Conservation (phyloP, 305 asterid genomes). For the Plantago lanceolata region DNA sequence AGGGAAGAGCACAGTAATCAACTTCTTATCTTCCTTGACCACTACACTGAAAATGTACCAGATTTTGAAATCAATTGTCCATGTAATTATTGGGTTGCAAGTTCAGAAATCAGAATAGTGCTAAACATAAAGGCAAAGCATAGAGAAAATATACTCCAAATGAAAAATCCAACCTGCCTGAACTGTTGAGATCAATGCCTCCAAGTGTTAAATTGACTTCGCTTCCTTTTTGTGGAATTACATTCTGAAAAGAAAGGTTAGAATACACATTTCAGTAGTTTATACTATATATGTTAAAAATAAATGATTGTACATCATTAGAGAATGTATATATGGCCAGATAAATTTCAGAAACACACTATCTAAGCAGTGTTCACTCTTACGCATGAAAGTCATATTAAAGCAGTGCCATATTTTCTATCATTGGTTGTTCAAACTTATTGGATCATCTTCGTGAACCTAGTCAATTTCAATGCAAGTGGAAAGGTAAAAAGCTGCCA, state of each 20-base stretch:
- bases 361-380: background rate
- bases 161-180: slow-evolving; percentile 89
- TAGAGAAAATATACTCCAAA: slow-evolving; percentile 5
- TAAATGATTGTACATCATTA: slow-evolving; percentile 8
- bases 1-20: slow-evolving; percentile 85
- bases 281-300: slow-evolving; percentile 4
- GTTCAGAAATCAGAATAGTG: slow-evolving; percentile 15
- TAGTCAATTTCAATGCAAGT: background rate
- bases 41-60: slow-evolving; percentile 67
- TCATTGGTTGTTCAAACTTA: background rate
- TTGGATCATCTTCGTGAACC: slow-evolving; percentile 5
- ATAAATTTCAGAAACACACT: background rate
- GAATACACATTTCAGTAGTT: slow-evolving; percentile 20
- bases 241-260: slow-evolving; percentile 46
- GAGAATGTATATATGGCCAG: background rate
- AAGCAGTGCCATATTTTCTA: background rate
- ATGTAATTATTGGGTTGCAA: slow-evolving; percentile 12
- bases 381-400: slow-evolving; percentile 5
- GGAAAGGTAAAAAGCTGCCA: background rate
- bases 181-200: slow-evolving; percentile 99
- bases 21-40: slow-evolving; percentile 94
- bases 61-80: slow-evolving; percentile 23
- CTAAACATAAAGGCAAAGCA: slow-evolving; percentile 5
- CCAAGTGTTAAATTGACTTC: slow-evolving; percentile 98
- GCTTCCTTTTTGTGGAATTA: slow-evolving; percentile 66